Conservation (phyloP, 169 alveolate species). For the Eimeria brunetti region DNA sequence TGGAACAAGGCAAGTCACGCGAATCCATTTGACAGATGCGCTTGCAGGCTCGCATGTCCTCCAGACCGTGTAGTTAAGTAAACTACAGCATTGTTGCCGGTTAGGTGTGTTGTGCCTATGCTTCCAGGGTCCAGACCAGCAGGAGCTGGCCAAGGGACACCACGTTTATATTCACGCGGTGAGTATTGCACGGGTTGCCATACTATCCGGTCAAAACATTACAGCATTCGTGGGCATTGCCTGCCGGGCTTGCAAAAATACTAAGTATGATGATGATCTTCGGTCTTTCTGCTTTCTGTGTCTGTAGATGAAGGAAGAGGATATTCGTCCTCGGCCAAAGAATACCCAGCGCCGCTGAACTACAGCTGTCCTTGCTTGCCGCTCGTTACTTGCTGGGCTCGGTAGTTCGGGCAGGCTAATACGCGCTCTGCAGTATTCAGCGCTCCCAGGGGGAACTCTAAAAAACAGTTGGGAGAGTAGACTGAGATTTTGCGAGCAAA, state of each 20-base stretch:
- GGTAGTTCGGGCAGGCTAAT: neutral
- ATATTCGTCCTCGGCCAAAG: constrained; percentile 77
- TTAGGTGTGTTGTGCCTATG: neutral
- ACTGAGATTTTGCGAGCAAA: neutral
- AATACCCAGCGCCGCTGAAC: constrained; percentile 69
- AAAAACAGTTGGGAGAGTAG: neutral
- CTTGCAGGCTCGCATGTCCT: neutral
- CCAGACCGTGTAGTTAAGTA: neutral
- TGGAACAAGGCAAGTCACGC: constrained; percentile 76
- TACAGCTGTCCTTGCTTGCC: neutral
- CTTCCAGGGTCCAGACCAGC: constrained; percentile 78
- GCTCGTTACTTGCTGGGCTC: neutral
- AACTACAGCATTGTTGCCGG: neutral
- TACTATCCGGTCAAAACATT: neutral
- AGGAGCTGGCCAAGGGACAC: constrained; percentile 77
- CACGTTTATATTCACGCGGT: constrained; percentile 75
- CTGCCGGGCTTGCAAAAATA: neutral
- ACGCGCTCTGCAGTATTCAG: neutral
- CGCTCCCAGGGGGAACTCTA: neutral
- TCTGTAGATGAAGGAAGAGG: constrained; percentile 76
- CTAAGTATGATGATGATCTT: neutral
- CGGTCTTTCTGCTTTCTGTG: neutral
- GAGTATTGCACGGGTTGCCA: neutral
- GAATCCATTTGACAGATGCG: neutral
- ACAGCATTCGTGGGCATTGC: neutral